These are phyloP conservation scores for Circinella minor DNA, from an alignment of 371 early-diverging fungal species.

Conservation along the genomic window DNA sequence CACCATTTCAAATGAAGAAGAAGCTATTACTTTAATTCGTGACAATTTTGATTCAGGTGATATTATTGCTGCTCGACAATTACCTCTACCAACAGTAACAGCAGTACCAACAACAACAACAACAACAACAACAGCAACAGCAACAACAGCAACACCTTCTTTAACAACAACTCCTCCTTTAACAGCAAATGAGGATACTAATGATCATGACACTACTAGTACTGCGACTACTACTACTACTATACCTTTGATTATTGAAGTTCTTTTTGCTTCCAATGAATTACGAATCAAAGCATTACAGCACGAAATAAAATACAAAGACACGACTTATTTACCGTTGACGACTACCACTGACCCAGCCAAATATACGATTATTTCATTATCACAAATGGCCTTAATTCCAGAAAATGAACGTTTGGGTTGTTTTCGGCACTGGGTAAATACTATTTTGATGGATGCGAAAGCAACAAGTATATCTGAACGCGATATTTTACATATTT, in stretches of 20 bases:
- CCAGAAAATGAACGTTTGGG: neutral
- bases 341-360: neutral
- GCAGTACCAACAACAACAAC: neutral
- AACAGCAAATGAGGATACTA: too few species aligned
- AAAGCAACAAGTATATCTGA: neutral
- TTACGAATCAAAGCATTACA: neutral
- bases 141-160: neutral
- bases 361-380: neutral
- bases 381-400: slow-evolving; percentile 6
- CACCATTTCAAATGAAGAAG: neutral
- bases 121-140: neutral
- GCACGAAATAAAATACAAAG: neutral
- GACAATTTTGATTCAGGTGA: too few species aligned
- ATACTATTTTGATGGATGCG: neutral
- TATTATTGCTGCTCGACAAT: too few species aligned
- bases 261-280: neutral
- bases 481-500: neutral
- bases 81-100: too few species aligned
- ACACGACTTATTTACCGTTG: neutral
- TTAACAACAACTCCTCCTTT: too few species aligned
- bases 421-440: neutral
- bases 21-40: neutral
- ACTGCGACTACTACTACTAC: too few species aligned
- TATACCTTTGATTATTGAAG: neutral
- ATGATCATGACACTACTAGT: too few species aligned